Percentiles rank a stretch among this genome's conserved stretches.
Conservation (phyloP, 176 grass and related monocot species). For the Bromus sterilis region DNA sequence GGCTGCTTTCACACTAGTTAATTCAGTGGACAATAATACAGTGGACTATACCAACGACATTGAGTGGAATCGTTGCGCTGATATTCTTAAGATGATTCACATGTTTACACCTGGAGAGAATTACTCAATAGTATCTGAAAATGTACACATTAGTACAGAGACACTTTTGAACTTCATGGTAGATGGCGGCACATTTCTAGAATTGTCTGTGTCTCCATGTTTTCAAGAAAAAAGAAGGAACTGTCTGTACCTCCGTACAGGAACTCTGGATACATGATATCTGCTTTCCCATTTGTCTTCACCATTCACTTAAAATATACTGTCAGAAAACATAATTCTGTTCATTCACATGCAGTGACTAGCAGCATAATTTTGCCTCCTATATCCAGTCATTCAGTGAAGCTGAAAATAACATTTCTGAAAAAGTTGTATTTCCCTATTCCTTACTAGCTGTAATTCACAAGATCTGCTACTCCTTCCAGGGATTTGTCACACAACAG, state of each 20-base stretch:
- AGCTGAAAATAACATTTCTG: not conserved
- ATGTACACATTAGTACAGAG: not conserved
- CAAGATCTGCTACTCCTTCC: slow-evolving; percentile 6
- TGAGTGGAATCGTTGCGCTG: not conserved
- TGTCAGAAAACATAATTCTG: not conserved
- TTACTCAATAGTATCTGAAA: not conserved
- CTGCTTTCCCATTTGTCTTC: not conserved
- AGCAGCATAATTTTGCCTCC: not conserved
- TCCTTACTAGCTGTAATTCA: not conserved
- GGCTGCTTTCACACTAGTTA: not conserved
- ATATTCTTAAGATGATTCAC: not conserved
- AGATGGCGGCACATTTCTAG: not conserved
- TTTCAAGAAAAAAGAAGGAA: not conserved
- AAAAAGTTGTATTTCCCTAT: not conserved
- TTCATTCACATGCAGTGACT: not conserved
- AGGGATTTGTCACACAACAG: slow-evolving; percentile 72
- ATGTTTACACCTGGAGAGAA: not conserved
- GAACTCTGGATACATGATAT: not conserved
- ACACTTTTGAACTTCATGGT: not conserved
- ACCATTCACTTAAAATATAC: not conserved
- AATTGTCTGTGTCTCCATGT: not conserved
- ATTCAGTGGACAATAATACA: not conserved
- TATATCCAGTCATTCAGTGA: not conserved
- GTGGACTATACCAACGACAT: too few species aligned
- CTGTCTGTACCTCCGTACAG: not conserved